Percentiles rank a stretch among this genome's conserved stretches.
Conservation (phyloP, 2,329 filamentous ascomycete species). For the Aureobasidium sp. region DNA sequence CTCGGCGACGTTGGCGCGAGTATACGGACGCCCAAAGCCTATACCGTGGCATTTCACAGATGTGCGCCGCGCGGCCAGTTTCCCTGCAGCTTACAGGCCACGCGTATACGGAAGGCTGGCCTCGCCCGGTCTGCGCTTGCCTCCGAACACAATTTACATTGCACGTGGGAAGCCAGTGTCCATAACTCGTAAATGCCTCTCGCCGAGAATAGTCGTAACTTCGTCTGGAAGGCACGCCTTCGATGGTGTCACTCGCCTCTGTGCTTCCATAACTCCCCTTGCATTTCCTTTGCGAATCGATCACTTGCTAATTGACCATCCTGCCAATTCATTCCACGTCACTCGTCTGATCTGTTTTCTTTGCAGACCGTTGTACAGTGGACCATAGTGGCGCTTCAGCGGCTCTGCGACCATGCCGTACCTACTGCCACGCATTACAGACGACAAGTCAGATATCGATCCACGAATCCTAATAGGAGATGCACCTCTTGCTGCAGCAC, state of each 20-base stretch:
- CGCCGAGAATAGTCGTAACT: neutral
- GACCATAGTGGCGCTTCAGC: neutral
- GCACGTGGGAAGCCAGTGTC: neutral
- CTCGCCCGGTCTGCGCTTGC: neutral
- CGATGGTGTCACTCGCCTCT: neutral
- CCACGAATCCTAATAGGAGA: neutral
- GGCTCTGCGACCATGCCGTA: neutral
- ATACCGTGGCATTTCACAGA: neutral
- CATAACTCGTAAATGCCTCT: neutral
- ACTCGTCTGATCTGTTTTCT: neutral
- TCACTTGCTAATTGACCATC: neutral
- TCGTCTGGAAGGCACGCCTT: neutral
- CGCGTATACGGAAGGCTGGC: neutral
- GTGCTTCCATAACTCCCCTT: neutral
- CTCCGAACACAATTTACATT: neutral
- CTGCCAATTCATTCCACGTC: neutral
- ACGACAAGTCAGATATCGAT: neutral
- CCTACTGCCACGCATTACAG: neutral
- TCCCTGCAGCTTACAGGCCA: neutral
- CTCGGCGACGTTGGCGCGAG: neutral
- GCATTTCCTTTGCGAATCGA: neutral
- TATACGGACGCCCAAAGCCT: conserved; percentile 2
- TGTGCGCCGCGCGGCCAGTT: neutral
- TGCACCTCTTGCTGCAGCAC: neutral
- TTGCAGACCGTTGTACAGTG: neutral